Evolutionary conservation across 805 yeast genomes (phyloP), one percentile per base, ranked within the genome.

Genomic region (Yueomyces sp.): DNA sequence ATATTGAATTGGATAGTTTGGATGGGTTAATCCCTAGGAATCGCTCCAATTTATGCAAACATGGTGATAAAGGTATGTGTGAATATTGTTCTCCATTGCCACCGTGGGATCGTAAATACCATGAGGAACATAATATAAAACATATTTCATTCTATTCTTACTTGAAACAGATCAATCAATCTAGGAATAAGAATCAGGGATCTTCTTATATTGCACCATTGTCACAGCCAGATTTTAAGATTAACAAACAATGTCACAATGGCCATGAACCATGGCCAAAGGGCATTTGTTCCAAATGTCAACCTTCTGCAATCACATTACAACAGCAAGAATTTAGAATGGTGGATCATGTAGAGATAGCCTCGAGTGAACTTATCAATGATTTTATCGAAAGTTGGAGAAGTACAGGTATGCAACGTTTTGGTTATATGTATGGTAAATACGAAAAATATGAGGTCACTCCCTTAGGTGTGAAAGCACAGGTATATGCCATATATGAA

Each of bases 321-420:
- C 94, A 83, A 61, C 87, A 79, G 61, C 98, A 92, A 60, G 68
- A 72, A 34, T 92, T 85, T 62, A 74, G 99, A 53, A 85, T 92
- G 95, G 96, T 94, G 30, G 99, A 92, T 60, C 97, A 92, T 64
- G 92, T 92, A 31, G 98, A 92, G 60, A 85, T 88, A 60, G 77
- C 85, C 28, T 77, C 76, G 46, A 76, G 87, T 42, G 68, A 70
- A 9, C 72, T 87, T 28, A 75, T 92, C 43, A 85, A 92, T 60
- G 68, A 73, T 36, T 92, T 92, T 61, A 85, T 92, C 44, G 94
- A 92, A 51, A 67, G 83, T 27, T 92, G 99, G 99, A 79, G 99
- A 63, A 67, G 68, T 42, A 74, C 94, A 0, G 97, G 95, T 2
- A 66, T 75, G 26, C 99, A 92, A 64, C 74, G 98, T 54, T 70